phyloP scores from a whole-genome alignment of 306 rosid genomes.

The Betula pendula region DNA sequence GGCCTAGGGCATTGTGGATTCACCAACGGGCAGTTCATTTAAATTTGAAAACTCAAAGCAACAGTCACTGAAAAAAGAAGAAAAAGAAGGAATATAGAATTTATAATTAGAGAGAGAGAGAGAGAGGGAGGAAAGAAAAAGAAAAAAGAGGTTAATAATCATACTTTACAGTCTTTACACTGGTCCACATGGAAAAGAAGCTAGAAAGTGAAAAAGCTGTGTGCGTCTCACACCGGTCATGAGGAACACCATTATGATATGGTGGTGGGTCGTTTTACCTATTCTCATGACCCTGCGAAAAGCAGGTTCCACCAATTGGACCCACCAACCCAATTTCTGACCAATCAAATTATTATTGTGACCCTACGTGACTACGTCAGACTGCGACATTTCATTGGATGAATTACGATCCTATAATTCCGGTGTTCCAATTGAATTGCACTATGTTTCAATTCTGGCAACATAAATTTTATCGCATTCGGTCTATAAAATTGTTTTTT shows the following conservation, averaged over 20 bases:
- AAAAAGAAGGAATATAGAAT: neutral
- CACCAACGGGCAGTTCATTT: constrained; percentile 19
- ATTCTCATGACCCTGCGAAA: constrained; percentile 41
- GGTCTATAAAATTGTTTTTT: too few species aligned
- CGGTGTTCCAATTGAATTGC: too few species aligned
- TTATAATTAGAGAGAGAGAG: constrained; percentile 2
- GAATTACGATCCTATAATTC: too few species aligned
- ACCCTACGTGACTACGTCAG: too few species aligned
- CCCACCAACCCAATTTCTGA: neutral
- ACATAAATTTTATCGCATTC: too few species aligned
- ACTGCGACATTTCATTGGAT: too few species aligned
- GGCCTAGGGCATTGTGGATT: neutral
- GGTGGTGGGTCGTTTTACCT: constrained; percentile 51
- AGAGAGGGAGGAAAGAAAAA: constrained; percentile 11
- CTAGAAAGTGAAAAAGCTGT: constrained; percentile 34
- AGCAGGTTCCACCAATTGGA: constrained; percentile 29
- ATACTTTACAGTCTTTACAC: too few species aligned
- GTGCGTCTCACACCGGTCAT: constrained; percentile 25
- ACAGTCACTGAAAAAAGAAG: neutral
- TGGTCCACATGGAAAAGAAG: constrained; percentile 41
- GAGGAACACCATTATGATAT: constrained; percentile 40
- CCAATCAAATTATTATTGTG: neutral
- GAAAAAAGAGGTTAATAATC: constrained; percentile 39
- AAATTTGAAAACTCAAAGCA: constrained; percentile 14
- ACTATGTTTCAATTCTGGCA: too few species aligned